Evolutionary conservation across 2,329 filamentous ascomycete genomes (phyloP).

Genomic region (Neophaeococcomyces aloes): DNA sequence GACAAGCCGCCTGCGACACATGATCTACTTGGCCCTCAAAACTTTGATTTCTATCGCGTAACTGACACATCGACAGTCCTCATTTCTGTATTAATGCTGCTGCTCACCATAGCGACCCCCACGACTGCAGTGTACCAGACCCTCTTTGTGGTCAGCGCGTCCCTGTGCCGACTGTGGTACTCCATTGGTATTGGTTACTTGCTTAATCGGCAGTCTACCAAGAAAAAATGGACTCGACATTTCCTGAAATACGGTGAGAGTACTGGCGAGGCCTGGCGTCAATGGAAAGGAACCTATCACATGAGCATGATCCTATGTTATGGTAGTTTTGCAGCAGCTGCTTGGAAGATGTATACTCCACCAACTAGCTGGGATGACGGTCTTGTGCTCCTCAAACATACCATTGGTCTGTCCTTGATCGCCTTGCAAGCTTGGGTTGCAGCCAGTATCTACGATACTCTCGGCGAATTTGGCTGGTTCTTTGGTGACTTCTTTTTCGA

Average conservation of each 20-base stretch:
- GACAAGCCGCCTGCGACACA: conserved; percentile 59
- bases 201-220: conserved; percentile 72
- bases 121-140: conserved; percentile 63
- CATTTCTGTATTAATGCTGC: conserved; percentile 63
- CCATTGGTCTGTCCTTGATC: conserved; percentile 69
- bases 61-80: conserved; percentile 74
- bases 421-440: conserved; percentile 88
- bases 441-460: conserved; percentile 82
- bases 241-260: conserved; percentile 95
- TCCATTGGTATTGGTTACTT: conserved; percentile 77
- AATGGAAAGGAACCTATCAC: conserved; percentile 96
- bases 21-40: conserved; percentile 69
- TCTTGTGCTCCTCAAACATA: conserved; percentile 75
- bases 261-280: conserved; percentile 83
- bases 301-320: conserved; percentile 86
- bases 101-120: conserved; percentile 65
- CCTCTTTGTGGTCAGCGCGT: conserved; percentile 70
- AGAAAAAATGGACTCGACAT: conserved; percentile 92
- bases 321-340: conserved; percentile 75
- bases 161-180: conserved; percentile 84
- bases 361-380: conserved; percentile 79
- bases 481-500: conserved; percentile 99
- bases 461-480: conserved; percentile 98
- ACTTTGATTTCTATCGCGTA: conserved; percentile 78
- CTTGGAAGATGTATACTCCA: conserved; percentile 92